A percentile compares a stretch with the other conserved stretches of the same genome.
Evolutionary conservation across 768 basidiomycete species (phyloP).

Genomic region (Lactarius indigo): DNA sequence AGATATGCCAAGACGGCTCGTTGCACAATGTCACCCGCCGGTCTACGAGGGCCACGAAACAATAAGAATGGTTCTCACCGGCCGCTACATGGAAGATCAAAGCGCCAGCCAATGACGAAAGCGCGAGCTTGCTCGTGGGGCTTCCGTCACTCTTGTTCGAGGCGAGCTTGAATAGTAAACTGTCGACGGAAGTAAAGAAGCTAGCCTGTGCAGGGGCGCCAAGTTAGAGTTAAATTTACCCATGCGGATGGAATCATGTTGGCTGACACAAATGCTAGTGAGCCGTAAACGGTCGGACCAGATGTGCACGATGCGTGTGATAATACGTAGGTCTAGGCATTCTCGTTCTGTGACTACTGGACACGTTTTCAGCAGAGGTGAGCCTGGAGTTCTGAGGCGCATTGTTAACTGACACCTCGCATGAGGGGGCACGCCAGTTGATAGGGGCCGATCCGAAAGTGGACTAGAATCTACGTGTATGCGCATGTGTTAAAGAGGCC

Average conservation of each 20-base stretch:
- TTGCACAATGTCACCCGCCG: not conserved
- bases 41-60: not conserved
- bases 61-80: conserved; percentile 14
- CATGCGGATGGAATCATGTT: not conserved
- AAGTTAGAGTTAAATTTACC: not conserved
- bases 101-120: conserved; percentile 21
- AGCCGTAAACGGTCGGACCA: conserved; percentile 23
- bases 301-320: conserved; percentile 13
- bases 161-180: conserved; percentile 8
- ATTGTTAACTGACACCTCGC: not conserved
- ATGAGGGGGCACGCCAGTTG: not conserved
- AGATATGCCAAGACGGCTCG: conserved; percentile 22
- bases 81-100: conserved; percentile 24
- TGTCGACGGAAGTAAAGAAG: conserved; percentile 25
- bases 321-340: not conserved
- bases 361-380: not conserved
- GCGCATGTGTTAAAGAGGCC: not conserved
- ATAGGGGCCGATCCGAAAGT: not conserved
- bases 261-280: conserved; percentile 20
- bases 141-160: not conserved
- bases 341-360: not conserved
- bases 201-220: conserved; percentile 7
- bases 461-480: conserved; percentile 2
- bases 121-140: not conserved
- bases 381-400: not conserved